These are phyloP conservation scores for Cryptosporidium sp. DNA, from an alignment of 169 alveolate species.

Conservation along the genomic window DNA sequence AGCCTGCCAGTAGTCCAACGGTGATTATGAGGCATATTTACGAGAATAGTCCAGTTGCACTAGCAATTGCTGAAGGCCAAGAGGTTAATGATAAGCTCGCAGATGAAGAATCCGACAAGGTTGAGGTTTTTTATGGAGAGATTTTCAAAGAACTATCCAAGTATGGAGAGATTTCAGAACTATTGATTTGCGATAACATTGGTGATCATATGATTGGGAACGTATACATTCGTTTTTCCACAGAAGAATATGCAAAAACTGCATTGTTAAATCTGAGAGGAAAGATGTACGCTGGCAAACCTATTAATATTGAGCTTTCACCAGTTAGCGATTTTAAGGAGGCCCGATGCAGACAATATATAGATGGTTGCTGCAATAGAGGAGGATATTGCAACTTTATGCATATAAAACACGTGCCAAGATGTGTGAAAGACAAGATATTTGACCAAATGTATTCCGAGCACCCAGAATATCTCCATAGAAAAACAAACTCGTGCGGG, in stretches of 20 bases:
- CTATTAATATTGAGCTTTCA: conserved; percentile 95
- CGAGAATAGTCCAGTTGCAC: conserved; percentile 98
- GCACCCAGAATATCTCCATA: conserved; percentile 94
- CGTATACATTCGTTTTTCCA: conserved; percentile 95
- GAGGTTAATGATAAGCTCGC: conserved; percentile 93
- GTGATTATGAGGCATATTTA: conserved; percentile 96
- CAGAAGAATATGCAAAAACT: conserved; percentile 95
- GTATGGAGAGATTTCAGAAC: conserved; percentile 98
- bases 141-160: conserved; percentile 96
- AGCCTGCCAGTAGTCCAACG: conserved; percentile 97
- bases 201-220: conserved; percentile 99
- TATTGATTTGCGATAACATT: conserved; percentile 98
- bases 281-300: conserved; percentile 93
- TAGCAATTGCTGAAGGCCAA: conserved; percentile 98
- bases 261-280: conserved; percentile 94
- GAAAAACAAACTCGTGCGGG: conserved; percentile 74
- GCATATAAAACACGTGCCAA: conserved; percentile 98
- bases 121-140: conserved; percentile 98
- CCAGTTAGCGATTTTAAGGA: conserved; percentile 99
- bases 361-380: conserved; percentile 98
- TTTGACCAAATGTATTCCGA: conserved; percentile 96
- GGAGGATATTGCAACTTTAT: conserved; percentile 99
- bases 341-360: conserved; percentile 98
- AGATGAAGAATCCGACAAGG: conserved; percentile 97
- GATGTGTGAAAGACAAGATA: conserved; percentile 90